Evolutionary conservation across 768 basidiomycete genomes (phyloP).

Genomic region (Agaricus blazei): DNA sequence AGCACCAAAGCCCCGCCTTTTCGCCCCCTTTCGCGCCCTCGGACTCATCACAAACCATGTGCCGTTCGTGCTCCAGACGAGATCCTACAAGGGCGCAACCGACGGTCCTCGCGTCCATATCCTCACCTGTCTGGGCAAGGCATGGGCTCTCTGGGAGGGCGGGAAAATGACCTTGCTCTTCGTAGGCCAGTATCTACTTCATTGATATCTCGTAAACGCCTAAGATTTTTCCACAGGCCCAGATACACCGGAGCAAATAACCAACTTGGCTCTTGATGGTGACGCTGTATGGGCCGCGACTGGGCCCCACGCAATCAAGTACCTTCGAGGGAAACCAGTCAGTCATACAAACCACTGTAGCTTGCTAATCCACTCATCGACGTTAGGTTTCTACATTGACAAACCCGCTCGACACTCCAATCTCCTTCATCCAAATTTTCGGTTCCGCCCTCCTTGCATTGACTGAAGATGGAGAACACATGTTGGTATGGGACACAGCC

Average conservation of each 20-base stretch:
- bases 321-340: slow-evolving; percentile 86
- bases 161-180: slow-evolving; percentile 90
- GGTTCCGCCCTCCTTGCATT: slow-evolving; percentile 78
- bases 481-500: slow-evolving; percentile 74
- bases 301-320: slow-evolving; percentile 67
- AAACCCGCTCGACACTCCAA: slow-evolving; percentile 56
- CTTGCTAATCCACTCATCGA: neutral
- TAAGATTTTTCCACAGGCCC: slow-evolving; percentile 52
- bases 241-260: slow-evolving; percentile 69
- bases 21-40: slow-evolving; percentile 93
- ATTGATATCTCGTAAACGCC: neutral
- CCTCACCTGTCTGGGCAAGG: slow-evolving; percentile 79
- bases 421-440: slow-evolving; percentile 72
- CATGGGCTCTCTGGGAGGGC: slow-evolving; percentile 97
- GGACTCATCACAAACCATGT: slow-evolving; percentile 90
- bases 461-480: slow-evolving; percentile 68
- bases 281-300: slow-evolving; percentile 83
- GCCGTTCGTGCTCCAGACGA: slow-evolving; percentile 83
- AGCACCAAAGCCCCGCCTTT: slow-evolving; percentile 49
- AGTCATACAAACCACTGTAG: neutral
- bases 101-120: slow-evolving; percentile 81
- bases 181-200: slow-evolving; percentile 63
- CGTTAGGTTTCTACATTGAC: slow-evolving; percentile 49
- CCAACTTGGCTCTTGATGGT: slow-evolving; percentile 74
- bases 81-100: slow-evolving; percentile 78